phyloP scores from a whole-genome alignment of 495 filamentous ascomycete genomes.

The Hypoxylon rickii region DNA sequence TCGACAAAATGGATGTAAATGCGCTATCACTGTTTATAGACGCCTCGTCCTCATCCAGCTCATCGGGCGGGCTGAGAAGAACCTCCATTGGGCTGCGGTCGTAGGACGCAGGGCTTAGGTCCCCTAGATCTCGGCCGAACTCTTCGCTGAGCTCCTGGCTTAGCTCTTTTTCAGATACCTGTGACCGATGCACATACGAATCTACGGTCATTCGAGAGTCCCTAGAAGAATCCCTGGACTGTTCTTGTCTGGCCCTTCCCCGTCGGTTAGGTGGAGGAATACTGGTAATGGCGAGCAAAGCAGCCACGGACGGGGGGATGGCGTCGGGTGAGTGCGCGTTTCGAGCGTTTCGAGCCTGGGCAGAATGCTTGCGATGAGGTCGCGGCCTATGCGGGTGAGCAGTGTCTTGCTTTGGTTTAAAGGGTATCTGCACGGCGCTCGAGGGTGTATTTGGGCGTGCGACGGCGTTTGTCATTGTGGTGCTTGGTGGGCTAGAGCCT shows the following conservation, averaged over 20 bases:
- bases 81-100: conserved; percentile 54
- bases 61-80: conserved; percentile 59
- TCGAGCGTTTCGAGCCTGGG: conserved; percentile 33
- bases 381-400: conserved; percentile 27
- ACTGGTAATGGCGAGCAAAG: conserved; percentile 61
- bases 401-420: conserved; percentile 39
- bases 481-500: conserved; percentile 38
- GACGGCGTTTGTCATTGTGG: conserved; percentile 33
- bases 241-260: conserved; percentile 19
- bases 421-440: conserved; percentile 53
- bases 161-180: conserved; percentile 55
- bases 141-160: conserved; percentile 47
- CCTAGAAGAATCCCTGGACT: conserved; percentile 39
- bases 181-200: conserved; percentile 52
- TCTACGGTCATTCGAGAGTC: conserved; percentile 60
- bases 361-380: conserved; percentile 29
- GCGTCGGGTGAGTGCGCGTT: conserved; percentile 53
- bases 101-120: conserved; percentile 32
- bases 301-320: conserved; percentile 62
- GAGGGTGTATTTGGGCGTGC: conserved; percentile 45
- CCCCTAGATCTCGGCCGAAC: conserved; percentile 22
- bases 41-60: conserved; percentile 51
- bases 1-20: conserved; percentile 46
- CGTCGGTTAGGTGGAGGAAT: conserved; percentile 56
- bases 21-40: conserved; percentile 50